Evolutionary conservation across 139 green algal genomes (phyloP).

Genomic region (Dunaliella primolecta): DNA sequence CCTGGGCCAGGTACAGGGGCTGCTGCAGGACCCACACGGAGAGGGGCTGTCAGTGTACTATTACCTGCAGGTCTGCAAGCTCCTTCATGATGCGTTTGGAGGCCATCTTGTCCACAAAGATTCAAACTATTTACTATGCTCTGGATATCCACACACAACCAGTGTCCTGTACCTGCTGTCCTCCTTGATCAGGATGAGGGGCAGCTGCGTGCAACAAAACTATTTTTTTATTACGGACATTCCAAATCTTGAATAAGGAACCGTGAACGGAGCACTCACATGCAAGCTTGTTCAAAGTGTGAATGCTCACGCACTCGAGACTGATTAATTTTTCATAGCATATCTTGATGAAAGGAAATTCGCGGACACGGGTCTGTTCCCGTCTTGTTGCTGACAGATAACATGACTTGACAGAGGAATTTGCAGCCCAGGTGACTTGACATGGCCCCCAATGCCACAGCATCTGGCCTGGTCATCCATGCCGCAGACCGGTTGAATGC

Average conservation of each 20-base stretch:
- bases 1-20: background rate
- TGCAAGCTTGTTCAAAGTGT: background rate
- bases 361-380: background rate
- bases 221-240: background rate
- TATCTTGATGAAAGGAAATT: background rate
- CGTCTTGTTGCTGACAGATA: background rate
- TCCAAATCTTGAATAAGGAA: background rate
- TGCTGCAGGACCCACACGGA: background rate
- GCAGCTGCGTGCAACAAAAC: background rate
- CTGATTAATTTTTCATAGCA: background rate
- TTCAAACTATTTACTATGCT: background rate
- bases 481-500: too few species aligned
- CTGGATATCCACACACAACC: background rate
- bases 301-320: too few species aligned
- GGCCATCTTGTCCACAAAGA: background rate
- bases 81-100: background rate
- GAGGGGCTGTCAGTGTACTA: background rate
- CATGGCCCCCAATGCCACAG: too few species aligned
- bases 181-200: background rate
- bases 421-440: too few species aligned
- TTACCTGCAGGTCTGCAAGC: constrained; percentile 55
- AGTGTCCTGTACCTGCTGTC: too few species aligned
- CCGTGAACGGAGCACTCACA: background rate
- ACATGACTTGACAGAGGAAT: too few species aligned
- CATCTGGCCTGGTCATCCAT: too few species aligned